Evolutionary conservation across 1,139 yeast genomes (phyloP), one percentile per base, ranked within the genome.

Genomic region (Pichia sp.): DNA sequence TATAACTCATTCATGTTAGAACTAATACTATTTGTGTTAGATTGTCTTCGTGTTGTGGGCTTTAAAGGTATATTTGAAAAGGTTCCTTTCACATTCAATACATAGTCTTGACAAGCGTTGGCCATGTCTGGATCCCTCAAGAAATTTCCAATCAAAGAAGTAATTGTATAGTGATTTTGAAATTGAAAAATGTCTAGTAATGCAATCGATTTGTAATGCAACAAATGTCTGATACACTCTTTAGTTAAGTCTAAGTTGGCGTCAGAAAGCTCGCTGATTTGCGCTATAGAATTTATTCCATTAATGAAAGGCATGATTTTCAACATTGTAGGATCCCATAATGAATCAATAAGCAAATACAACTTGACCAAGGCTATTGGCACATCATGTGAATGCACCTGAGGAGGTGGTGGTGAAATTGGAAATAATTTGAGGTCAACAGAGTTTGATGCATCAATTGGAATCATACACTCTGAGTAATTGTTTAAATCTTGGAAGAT

Each of bases 311-410:
- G 97, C 14, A 90, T 72, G 38, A 93, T 87, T 61, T 87, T 86
- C 46, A 90, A 75, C 95, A 93, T 87, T 2, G 98, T 93, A 1
- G 98, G 97, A 67, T 93, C 99, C 98, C 99, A 93, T 63, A 88
- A 87, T 6, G 87, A 87, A 69, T 93, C 99, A 38, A 89, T 84
- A 60, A 93, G 74, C 41, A 81, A 75, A 43, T 77, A 77, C 41
- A 92, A 72, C 54, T 84, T 82, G 1, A 92, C 96, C 0, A 93
- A 85, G 5, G 95, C 81, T 2, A 91, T 81, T 0, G 99, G 99
- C 0, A 93, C 99, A 67, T 93, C 96, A 64, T 79, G 75, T 41
- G 91, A 50, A 80, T 81, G 72, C 63, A 89, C 73, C 51, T 81
- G 81, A 0, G 90, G 87, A 0, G 98, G 97, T 1, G 95, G 89